These are phyloP conservation scores for Coemansia reversa DNA, from an alignment of 192 early-diverging fungal species.

Conservation along the genomic window DNA sequence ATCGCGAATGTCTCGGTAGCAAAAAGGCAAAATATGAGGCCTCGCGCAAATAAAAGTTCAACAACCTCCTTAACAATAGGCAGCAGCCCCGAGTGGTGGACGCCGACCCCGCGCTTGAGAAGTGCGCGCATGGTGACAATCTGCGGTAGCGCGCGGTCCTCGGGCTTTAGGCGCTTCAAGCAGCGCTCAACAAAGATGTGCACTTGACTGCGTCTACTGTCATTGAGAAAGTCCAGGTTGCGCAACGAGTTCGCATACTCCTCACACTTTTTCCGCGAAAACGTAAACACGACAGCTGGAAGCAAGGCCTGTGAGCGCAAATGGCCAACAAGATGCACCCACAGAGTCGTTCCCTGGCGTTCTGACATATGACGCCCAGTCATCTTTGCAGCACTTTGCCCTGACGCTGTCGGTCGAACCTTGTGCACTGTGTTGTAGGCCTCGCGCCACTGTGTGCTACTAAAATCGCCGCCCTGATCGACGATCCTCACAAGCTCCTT, in stretches of 20 bases:
- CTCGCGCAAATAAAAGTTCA: conserved; percentile 89
- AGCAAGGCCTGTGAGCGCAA: conserved; percentile 76
- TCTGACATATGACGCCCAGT: conserved; percentile 42
- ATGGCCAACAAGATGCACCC: conserved; percentile 73
- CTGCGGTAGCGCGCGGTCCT: conserved; percentile 87
- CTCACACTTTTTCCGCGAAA: conserved; percentile 94
- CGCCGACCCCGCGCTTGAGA: conserved; percentile 88
- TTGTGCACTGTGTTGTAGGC: conserved; percentile 73
- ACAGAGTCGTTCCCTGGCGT: conserved; percentile 72
- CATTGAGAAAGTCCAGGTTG: conserved; percentile 78
- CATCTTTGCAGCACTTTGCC: conserved; percentile 44
- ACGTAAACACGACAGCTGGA: conserved; percentile 91
- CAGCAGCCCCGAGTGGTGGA: conserved; percentile 95
- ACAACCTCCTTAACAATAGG: conserved; percentile 99
- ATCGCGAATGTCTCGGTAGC: conserved; percentile 99
- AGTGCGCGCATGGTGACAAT: conserved; percentile 80
- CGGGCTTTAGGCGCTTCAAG: conserved; percentile 76
- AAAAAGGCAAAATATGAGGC: conserved; percentile 89
- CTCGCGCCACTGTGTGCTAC: conserved; percentile 62
- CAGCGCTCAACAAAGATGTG: conserved; percentile 84
- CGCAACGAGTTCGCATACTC: conserved; percentile 77
- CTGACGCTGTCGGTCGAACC: conserved; percentile 41
- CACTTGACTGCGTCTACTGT: conserved; percentile 79
- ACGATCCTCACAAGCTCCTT: conserved; percentile 90
- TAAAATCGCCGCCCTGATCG: conserved; percentile 58